phyloP scores from a whole-genome alignment of 495 filamentous ascomycete genomes.

The Daldinia decipiens region DNA sequence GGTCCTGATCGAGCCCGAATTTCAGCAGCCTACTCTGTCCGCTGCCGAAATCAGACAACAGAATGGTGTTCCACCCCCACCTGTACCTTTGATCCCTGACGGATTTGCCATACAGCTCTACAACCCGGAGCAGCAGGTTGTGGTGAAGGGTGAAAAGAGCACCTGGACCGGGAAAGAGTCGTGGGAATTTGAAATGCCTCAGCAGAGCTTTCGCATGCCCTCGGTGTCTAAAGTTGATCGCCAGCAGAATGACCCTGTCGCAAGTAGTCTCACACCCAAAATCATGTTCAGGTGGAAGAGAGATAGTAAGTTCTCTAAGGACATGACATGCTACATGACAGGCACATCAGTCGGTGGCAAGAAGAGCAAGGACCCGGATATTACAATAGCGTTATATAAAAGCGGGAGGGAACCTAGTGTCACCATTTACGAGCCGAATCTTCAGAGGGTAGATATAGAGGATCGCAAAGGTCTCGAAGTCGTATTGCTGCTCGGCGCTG shows the following conservation, averaged over 20 bases:
- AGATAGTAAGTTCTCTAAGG: constrained; percentile 82
- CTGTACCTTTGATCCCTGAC: constrained; percentile 80
- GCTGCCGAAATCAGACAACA: constrained; percentile 81
- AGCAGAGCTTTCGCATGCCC: constrained; percentile 82
- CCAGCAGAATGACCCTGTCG: constrained; percentile 71
- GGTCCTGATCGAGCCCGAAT: constrained; percentile 83
- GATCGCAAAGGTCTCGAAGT: constrained; percentile 95
- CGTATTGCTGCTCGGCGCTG: constrained; percentile 81
- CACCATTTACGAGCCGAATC: constrained; percentile 91
- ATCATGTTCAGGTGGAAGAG: constrained; percentile 91
- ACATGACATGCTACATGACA: constrained; percentile 82
- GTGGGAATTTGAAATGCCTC: constrained; percentile 95
- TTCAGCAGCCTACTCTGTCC: constrained; percentile 82
- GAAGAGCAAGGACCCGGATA: constrained; percentile 91
- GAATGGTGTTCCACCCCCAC: constrained; percentile 69
- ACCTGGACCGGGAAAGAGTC: constrained; percentile 79
- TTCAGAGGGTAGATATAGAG: constrained; percentile 89
- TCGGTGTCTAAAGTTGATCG: constrained; percentile 81
- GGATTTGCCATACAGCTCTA: constrained; percentile 88
- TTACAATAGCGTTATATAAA: constrained; percentile 86
- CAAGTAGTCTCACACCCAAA: constrained; percentile 77
- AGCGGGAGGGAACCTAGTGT: constrained; percentile 59
- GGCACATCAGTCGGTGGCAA: constrained; percentile 77
- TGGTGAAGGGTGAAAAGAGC: constrained; percentile 74
- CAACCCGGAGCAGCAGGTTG: constrained; percentile 88